A percentile compares a stretch with the other conserved stretches of the same genome.
phyloP scores from a whole-genome alignment of 805 yeast species.

The Ogataea naganishii region DNA sequence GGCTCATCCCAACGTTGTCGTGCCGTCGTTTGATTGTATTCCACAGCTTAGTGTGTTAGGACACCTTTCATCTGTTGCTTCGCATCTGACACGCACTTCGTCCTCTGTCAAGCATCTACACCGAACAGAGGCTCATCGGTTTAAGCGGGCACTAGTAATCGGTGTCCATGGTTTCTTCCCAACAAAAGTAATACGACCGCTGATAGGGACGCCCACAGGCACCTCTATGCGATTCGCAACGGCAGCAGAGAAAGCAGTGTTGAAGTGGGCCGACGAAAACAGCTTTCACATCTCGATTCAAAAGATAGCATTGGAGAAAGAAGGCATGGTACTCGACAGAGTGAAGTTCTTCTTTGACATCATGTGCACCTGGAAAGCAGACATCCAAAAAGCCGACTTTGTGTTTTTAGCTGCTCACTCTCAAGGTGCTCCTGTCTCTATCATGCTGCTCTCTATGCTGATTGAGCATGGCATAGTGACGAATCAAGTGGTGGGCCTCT shows the following conservation, averaged over 20 bases:
- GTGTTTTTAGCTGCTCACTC: conserved; percentile 92
- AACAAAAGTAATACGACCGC: conserved; percentile 69
- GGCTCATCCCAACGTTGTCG: conserved; percentile 15
- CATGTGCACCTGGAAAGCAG: conserved; percentile 53
- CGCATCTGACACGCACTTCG: no score
- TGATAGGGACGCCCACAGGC: conserved; percentile 94
- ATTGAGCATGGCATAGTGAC: conserved; percentile 49
- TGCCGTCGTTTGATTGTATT: conserved; percentile 21
- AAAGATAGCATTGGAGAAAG: conserved; percentile 88
- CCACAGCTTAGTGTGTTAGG: no score
- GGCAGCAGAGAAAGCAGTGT: conserved; percentile 77
- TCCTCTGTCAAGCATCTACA: conserved; percentile 11
- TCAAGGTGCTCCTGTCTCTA: conserved; percentile 91
- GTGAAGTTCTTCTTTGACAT: conserved; percentile 73
- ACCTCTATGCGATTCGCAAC: conserved; percentile 85
- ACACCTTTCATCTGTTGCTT: no score
- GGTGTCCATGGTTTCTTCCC: conserved; percentile 98
- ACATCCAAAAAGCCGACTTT: conserved; percentile 53
- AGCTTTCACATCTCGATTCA: conserved; percentile 49
- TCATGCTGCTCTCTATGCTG: conserved; percentile 65
- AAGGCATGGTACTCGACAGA: conserved; percentile 82
- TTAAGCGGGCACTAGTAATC: conserved; percentile 63
- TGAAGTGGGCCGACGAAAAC: conserved; percentile 52
- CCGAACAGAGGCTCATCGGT: conserved; percentile 10
- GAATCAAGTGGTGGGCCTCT: conserved; percentile 49